Evolutionary conservation across 2,329 filamentous ascomycete species (phyloP).

Genomic region (Ascochyta clinopodiicola): DNA sequence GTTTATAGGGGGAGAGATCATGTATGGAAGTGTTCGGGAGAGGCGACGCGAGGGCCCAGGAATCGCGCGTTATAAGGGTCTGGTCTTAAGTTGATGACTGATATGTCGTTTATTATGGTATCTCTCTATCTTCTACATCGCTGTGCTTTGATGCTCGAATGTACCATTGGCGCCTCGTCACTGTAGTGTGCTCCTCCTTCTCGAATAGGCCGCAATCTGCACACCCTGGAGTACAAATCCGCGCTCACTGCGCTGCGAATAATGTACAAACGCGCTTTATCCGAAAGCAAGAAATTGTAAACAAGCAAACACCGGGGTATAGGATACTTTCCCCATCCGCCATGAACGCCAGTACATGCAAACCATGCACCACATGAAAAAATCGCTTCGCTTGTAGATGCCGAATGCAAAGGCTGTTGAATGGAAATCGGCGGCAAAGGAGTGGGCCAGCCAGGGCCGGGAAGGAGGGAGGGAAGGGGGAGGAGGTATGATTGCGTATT

Average conservation of each 20-base stretch:
- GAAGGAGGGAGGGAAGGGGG: background rate
- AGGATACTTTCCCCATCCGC: slow-evolving; percentile 33
- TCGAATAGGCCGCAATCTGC: background rate
- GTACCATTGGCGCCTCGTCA: background rate
- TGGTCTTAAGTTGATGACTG: background rate
- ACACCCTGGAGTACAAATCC: background rate
- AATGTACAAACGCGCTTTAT: slow-evolving; percentile 1
- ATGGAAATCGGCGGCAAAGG: background rate
- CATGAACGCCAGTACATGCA: slow-evolving; percentile 23
- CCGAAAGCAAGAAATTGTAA: slow-evolving; percentile 4
- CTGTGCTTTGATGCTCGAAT: background rate
- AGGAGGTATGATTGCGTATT: background rate
- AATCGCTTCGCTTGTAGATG: slow-evolving; percentile 1
- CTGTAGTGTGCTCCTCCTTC: background rate
- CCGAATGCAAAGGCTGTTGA: background rate
- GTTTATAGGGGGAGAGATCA: background rate
- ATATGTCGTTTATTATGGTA: slow-evolving; percentile 8
- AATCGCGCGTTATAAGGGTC: no score
- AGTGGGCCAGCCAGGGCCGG: slow-evolving; percentile 9
- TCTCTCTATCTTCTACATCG: slow-evolving; percentile 14
- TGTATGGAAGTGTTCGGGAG: slow-evolving; percentile 2
- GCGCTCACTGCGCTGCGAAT: background rate
- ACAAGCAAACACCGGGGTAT: slow-evolving; percentile 28
- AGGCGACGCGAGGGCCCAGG: background rate
- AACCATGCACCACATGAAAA: slow-evolving; percentile 9